Evolutionary conservation across 2,329 filamentous ascomycete species (phyloP), one percentile per base, ranked within the genome.

Genomic region (Metarhizium anisopliae): DNA sequence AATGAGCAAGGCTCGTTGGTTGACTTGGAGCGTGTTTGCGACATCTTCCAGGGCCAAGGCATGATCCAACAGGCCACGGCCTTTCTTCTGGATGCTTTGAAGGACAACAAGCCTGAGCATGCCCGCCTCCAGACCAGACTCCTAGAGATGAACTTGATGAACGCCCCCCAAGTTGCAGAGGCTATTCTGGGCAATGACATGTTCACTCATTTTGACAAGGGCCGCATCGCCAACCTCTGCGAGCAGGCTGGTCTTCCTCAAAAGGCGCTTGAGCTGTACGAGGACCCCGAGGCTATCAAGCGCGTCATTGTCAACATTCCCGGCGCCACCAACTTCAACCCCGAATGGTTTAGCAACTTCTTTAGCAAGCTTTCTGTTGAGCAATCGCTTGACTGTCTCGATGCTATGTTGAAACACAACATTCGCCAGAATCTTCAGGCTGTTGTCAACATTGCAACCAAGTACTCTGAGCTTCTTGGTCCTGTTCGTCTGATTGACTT

Each of bases 21-120:
- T 62, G 94, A 97, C 64, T 84, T 97, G 56, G 90, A 96, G 68
- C 90, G 93, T 50, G 92, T 96, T 29, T 90, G 96, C 51, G 94
- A 99, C 70, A 91, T 99, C 58, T 99, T 99, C 85, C 88, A 96
- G 73, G 92, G 92, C 10, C 94, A 99, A 72, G 92, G 91, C 66
- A 94, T 97, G 91, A 83, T 97, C 52, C 95, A 97, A 70, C 91
- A 96, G 72, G 93, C 93, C 7, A 99, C 95, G 2, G 92, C 93
- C n/a, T 99, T 99, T 82, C 76, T 99, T 53, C 82, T 99, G 30
- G 94, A 99, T 73, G 93, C 92, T 2, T 81, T 99, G 38, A 94
- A 96, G 72, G 90, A 94, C 63, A 96, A 99, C 76, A 87, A 86
- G 65, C 91, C 91, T 0, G 94, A 99, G 71, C 92, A 99, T 68